Conservation (phyloP, 352 stramenopile species). For the Blastocystis sp. region DNA sequence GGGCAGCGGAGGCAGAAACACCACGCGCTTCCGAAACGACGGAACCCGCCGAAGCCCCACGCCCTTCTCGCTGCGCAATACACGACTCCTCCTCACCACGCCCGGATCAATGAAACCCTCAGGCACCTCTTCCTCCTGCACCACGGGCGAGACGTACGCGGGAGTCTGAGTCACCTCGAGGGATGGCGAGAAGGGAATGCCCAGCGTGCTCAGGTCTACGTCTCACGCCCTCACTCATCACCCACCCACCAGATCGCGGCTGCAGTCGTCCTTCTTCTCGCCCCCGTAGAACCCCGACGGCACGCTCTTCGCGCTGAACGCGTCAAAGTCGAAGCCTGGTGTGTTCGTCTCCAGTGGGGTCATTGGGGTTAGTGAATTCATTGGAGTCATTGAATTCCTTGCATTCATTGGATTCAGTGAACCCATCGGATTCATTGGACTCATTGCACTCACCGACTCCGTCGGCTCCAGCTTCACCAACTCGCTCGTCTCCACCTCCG, state of each 20-base stretch:
- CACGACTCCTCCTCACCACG: constrained; percentile 46
- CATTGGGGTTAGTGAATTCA: too few species aligned
- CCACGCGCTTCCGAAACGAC: constrained; percentile 20
- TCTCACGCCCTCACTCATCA: not conserved
- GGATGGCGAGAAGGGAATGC: constrained; percentile 42
- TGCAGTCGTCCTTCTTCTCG: not conserved
- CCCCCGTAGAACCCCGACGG: not conserved
- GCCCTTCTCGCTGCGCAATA: not conserved
- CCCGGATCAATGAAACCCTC: constrained; percentile 46
- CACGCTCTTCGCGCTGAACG: not conserved
- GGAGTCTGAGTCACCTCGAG: not conserved
- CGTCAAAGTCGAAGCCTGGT: not conserved
- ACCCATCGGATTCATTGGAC: too few species aligned
- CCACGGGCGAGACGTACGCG: not conserved
- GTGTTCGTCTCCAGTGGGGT: too few species aligned
- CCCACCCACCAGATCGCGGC: not conserved
- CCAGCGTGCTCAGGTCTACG: constrained; percentile 38
- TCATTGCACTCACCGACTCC: not conserved
- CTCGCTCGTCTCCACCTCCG: not conserved
- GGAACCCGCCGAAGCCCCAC: not conserved
- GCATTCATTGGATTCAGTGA: too few species aligned
- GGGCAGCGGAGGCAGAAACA: constrained; percentile 41
- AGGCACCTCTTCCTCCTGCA: constrained; percentile 13
- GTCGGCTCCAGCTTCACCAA: not conserved
- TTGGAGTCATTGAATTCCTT: too few species aligned